These are phyloP conservation scores for Pleurotus salmoneostramineus DNA, from an alignment of 768 basidiomycete species.

Conservation along the genomic window DNA sequence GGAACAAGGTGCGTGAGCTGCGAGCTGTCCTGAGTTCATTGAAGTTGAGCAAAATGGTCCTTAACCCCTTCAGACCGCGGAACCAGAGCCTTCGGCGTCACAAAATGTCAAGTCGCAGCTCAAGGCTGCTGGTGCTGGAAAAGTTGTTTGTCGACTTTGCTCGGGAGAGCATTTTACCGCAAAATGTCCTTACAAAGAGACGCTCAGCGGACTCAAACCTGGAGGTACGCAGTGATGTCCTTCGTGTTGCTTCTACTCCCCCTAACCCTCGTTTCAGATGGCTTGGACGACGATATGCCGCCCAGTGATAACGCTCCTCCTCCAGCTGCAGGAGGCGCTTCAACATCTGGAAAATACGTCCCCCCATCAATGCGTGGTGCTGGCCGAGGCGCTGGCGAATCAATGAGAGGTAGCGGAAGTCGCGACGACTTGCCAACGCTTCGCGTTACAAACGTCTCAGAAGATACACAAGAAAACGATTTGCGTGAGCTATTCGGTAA, in stretches of 20 bases:
- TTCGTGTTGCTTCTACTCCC: not conserved
- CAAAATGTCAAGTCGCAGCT: constrained; percentile 64
- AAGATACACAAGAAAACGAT: constrained; percentile 94
- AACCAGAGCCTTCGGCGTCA: constrained; percentile 63
- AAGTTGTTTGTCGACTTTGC: constrained; percentile 90
- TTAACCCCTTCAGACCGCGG: constrained; percentile 40
- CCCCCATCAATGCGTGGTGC: constrained; percentile 87
- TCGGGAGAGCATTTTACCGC: constrained; percentile 98
- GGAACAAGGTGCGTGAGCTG: constrained; percentile 50
- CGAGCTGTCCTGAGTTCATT: not conserved
- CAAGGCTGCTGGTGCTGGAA: constrained; percentile 75
- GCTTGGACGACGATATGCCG: constrained; percentile 24
- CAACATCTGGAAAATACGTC: constrained; percentile 75
- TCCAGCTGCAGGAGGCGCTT: constrained; percentile 8
- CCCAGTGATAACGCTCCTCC: constrained; percentile 21
- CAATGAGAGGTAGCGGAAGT: constrained; percentile 56
- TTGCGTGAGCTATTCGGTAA: constrained; percentile 84
- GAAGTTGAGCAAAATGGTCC: not conserved
- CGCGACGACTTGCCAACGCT: constrained; percentile 95
- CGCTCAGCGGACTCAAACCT: constrained; percentile 71
- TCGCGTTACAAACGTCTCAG: constrained; percentile 94
- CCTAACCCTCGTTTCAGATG: not conserved
- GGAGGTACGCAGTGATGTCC: constrained; percentile 34
- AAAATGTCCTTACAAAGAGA: constrained; percentile 97
- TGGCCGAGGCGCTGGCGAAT: constrained; percentile 68